Percentiles rank a stretch among this genome's conserved stretches.
Conservation (phyloP, 768 basidiomycete genomes). For the Aureoboletus auriporus region DNA sequence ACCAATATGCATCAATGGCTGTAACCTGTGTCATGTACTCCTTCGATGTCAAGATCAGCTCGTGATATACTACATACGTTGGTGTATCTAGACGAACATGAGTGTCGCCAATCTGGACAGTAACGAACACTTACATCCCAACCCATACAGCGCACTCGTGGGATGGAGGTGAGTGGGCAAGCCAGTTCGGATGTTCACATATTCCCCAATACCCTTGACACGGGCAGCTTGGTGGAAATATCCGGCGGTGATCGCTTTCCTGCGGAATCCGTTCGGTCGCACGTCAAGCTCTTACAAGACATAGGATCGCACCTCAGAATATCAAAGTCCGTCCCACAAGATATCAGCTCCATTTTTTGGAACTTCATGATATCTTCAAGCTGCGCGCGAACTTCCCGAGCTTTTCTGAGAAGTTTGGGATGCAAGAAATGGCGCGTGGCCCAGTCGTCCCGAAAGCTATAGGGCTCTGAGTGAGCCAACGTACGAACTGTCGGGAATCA, state of each 20-base stretch:
- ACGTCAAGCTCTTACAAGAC: neutral
- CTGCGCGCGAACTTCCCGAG: slow-evolving; percentile 91
- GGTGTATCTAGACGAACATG: slow-evolving; percentile 67
- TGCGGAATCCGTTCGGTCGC: slow-evolving; percentile 25
- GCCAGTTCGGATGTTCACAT: slow-evolving; percentile 94
- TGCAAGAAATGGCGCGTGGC: slow-evolving; percentile 93
- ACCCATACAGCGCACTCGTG: slow-evolving; percentile 92
- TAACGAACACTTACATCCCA: slow-evolving; percentile 69
- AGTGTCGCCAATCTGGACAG: neutral
- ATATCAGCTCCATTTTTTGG: slow-evolving; percentile 92
- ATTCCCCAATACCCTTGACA: slow-evolving; percentile 98
- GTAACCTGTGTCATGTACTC: slow-evolving; percentile 99
- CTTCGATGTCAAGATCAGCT: slow-evolving; percentile 91
- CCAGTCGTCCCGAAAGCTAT: slow-evolving; percentile 92
- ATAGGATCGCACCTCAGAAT: slow-evolving; percentile 55
- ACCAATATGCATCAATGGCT: slow-evolving; percentile 95
- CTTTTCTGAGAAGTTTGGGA: slow-evolving; percentile 92
- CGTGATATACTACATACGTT: slow-evolving; percentile 95
- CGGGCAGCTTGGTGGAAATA: slow-evolving; percentile 99
- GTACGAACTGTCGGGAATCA: neutral
- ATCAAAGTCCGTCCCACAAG: slow-evolving; percentile 94
- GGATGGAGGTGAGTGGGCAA: slow-evolving; percentile 95
- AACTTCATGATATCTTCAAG: slow-evolving; percentile 99
- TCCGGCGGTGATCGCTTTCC: slow-evolving; percentile 95
- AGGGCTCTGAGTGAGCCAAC: slow-evolving; percentile 3